Percentiles rank a stretch among this genome's conserved stretches.
These are phyloP conservation scores for Lagerstroemia speciosa DNA, from an alignment of 345 rosid species.

Conservation along the genomic window DNA sequence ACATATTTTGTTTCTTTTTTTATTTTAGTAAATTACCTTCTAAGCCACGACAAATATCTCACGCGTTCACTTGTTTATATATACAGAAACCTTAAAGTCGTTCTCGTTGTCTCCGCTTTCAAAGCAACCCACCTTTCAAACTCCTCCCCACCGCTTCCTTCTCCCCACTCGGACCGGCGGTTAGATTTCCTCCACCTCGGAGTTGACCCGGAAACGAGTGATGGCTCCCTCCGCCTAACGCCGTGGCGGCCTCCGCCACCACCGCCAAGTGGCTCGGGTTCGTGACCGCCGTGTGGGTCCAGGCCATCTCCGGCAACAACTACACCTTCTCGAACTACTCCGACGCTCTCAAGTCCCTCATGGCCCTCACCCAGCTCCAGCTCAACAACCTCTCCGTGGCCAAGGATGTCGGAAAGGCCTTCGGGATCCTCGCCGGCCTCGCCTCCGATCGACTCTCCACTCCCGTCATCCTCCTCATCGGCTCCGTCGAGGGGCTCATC, in stretches of 20 bases:
- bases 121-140: constrained; percentile 7
- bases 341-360: constrained; percentile 70
- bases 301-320: constrained; percentile 85
- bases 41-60: neutral
- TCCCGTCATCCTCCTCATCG: constrained; percentile 60
- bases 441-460: constrained; percentile 80
- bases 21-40: neutral
- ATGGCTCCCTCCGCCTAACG: neutral
- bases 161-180: neutral
- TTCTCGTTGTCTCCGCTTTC: neutral
- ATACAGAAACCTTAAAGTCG: neutral
- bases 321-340: constrained; percentile 94
- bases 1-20: no score
- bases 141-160: neutral
- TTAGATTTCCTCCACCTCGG: neutral
- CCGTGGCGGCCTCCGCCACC: neutral
- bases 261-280: constrained; percentile 74
- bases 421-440: constrained; percentile 84
- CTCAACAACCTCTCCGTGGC: constrained; percentile 84
- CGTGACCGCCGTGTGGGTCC: constrained; percentile 94
- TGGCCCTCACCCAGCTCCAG: constrained; percentile 74
- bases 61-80: neutral
- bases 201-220: neutral
- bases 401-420: constrained; percentile 91
- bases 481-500: constrained; percentile 66